These are phyloP conservation scores for Ophiostoma sp. DNA, from an alignment of 2,329 filamentous ascomycete genomes.

Conservation along the genomic window DNA sequence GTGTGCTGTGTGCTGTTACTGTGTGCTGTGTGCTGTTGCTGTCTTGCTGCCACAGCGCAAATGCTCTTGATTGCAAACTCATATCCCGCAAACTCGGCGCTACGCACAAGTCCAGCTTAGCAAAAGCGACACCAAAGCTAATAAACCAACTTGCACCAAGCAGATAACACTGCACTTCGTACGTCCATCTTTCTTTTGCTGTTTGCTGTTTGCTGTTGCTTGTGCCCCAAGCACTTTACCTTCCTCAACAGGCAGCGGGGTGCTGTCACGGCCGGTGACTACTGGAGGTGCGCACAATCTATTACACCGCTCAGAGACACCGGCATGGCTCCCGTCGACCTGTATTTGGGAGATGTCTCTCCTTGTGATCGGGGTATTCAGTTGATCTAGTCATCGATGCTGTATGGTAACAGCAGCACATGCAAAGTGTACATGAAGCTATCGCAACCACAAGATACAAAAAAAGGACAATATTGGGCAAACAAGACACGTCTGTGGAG, in stretches of 20 bases:
- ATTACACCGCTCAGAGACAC: neutral
- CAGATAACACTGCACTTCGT: too few species aligned
- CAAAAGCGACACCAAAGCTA: neutral
- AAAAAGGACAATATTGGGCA: neutral
- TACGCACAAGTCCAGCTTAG: neutral
- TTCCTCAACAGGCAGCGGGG: neutral
- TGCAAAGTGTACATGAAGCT: neutral
- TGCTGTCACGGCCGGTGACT: neutral
- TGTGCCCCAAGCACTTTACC: too few species aligned
- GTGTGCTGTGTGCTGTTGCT: neutral
- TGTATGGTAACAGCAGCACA: neutral
- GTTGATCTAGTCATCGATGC: neutral
- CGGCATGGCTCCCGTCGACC: neutral
- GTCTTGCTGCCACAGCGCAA: neutral
- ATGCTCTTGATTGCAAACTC: neutral
- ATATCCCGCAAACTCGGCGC: neutral
- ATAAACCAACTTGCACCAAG: neutral
- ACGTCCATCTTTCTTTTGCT: neutral
- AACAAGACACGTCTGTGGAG: slow-evolving; percentile 1
- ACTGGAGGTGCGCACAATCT: neutral
- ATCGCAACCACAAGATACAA: neutral
- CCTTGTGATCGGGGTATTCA: neutral
- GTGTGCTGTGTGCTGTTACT: neutral
- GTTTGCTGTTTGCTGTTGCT: too few species aligned
- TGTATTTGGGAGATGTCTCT: slow-evolving; percentile 6